Conservation (phyloP, 2,329 filamentous ascomycete species). For the Plenodomus tracheiphilus region DNA sequence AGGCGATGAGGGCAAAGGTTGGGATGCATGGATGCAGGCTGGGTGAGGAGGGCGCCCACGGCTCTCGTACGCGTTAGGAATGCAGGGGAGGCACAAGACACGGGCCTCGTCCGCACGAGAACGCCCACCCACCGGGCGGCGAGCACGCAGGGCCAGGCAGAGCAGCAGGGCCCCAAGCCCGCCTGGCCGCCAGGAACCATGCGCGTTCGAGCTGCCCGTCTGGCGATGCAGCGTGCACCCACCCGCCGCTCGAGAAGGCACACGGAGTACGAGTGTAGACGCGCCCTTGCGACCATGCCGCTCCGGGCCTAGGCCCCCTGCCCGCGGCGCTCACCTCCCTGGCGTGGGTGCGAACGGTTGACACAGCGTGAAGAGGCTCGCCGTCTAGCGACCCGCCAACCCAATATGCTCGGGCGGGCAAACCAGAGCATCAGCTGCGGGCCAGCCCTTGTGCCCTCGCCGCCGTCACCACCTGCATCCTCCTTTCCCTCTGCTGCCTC, state of each 20-base stretch:
- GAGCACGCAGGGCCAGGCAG: not conserved
- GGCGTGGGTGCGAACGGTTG: not conserved
- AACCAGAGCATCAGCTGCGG: not conserved
- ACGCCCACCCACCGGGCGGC: not conserved
- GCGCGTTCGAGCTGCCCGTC: no score
- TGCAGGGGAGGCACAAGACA: not conserved
- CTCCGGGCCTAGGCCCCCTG: not conserved
- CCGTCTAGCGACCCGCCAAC: not conserved
- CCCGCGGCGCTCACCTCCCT: not conserved
- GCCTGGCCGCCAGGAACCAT: no score
- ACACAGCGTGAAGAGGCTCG: not conserved
- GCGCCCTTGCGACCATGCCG: not conserved
- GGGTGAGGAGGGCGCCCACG: not conserved
- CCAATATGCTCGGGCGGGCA: not conserved
- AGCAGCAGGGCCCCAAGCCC: not conserved
- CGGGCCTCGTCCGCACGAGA: not conserved
- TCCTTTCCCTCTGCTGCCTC: not conserved
- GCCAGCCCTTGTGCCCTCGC: not conserved
- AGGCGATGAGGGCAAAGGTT: not conserved
- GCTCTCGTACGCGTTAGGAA: not conserved
- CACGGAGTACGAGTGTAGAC: no score
- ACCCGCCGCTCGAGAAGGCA: no score
- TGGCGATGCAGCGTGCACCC: no score
- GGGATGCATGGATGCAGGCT: no score
- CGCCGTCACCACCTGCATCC: not conserved